Evolutionary conservation across 2,329 filamentous ascomycete genomes (phyloP), one percentile per base, ranked within the genome.

Genomic region (Fusarium praegraminearum): DNA sequence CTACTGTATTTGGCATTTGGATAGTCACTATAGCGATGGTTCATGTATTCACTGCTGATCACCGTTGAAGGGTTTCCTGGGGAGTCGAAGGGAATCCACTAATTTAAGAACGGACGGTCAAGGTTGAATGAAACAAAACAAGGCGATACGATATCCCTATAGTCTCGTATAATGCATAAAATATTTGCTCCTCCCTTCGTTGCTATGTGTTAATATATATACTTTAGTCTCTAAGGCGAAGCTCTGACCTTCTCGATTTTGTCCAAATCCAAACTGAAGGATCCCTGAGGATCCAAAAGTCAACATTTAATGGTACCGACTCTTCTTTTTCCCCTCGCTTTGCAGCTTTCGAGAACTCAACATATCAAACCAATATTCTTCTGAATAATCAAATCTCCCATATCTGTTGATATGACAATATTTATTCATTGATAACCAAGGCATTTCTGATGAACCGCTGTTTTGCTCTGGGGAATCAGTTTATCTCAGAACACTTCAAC

Each of bases 41-140:
- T 28, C 9, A 18, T 30, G 4, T 20, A 52, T 26, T 52, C 35
- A 28, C 18, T 16, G 22, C 33, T 20, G 35, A 36, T 52, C 24
- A 12, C 35, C 13, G 13, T 41, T 30, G 18, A 40, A 15, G 38
- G 24, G 26, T 30, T 26, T 15, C 38, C 18, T 24, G 28, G 24
- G 24, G 12, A 52, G 5, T 28, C 15, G n/a, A 10, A 26, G 35
- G 7, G 35, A 50, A 20, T 38, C 32, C 33, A 35, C 47, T 51
- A 16, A 26, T 28, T n/a, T 40, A 18, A 13, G 22, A 35, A 24
- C 36, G 49, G 11, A 26, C 30, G 35, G 24, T 22, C 49, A 45
- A 26, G 13, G 26, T 41, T 53, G 38, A 44, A 61, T 53, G 38
- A 44, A 61, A 43, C 43, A 47, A 33, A 53, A 60, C 32, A 47